These are phyloP conservation scores for Globisporangium iwayamae DNA, from an alignment of 352 stramenopile genomes.

Conservation along the genomic window DNA sequence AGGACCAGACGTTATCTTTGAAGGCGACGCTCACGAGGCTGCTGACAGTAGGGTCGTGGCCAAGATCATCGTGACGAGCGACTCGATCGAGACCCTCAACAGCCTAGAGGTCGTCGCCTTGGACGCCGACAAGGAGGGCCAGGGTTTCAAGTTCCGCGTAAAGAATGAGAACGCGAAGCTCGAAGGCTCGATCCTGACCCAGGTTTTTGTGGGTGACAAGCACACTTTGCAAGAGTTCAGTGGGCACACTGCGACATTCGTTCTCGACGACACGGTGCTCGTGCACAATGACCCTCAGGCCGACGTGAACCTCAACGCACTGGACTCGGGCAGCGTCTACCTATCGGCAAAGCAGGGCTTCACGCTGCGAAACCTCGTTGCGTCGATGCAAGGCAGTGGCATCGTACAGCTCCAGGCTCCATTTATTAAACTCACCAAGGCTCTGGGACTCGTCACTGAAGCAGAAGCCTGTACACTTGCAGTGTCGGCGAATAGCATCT, in stretches of 20 bases:
- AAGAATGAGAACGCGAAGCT: not conserved
- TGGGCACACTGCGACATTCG: not conserved
- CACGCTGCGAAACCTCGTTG: not conserved
- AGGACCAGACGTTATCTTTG: not conserved
- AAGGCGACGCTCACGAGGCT: not conserved
- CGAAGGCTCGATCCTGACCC: not conserved
- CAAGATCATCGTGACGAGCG: not conserved
- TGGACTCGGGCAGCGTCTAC: not conserved
- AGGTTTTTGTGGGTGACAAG: not conserved
- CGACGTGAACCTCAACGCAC: not conserved
- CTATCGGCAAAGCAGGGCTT: not conserved
- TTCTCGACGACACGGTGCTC: not conserved
- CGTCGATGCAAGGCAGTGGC: not conserved
- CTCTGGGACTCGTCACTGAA: not conserved
- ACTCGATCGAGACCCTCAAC: not conserved
- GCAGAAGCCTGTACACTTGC: not conserved
- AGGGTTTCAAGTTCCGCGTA: not conserved
- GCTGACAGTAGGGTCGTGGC: not conserved
- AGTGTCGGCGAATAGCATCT: not conserved
- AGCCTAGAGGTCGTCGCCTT: not conserved
- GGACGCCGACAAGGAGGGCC: not conserved
- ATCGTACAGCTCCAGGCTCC: not conserved
- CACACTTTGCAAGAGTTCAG: not conserved
- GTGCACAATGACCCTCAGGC: not conserved
- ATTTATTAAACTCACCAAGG: not conserved